phyloP scores from a whole-genome alignment of 2,329 filamentous ascomycete genomes.

The Zasmidium citrigriseum region DNA sequence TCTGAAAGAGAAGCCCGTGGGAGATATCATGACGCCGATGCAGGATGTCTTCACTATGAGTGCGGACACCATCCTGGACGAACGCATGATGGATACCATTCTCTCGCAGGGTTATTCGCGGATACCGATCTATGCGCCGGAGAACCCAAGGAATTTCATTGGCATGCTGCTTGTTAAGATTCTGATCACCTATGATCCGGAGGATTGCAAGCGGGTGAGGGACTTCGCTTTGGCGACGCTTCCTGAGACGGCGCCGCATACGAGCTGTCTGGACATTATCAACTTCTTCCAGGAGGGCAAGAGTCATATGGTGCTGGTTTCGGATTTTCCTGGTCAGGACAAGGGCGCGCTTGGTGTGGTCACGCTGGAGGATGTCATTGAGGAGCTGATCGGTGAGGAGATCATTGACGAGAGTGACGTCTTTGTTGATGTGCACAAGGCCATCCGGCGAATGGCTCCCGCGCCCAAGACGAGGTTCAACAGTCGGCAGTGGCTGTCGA shows the following conservation, averaged over 20 bases:
- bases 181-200: slow-evolving; percentile 96
- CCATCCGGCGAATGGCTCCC: slow-evolving; percentile 83
- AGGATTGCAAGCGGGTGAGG: slow-evolving; percentile 81
- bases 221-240: slow-evolving; percentile 93
- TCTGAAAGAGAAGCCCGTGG: slow-evolving; percentile 92
- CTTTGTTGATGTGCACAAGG: slow-evolving; percentile 97
- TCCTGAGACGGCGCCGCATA: slow-evolving; percentile 91
- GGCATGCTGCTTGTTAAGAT: slow-evolving; percentile 99
- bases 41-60: slow-evolving; percentile 95
- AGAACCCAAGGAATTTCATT: slow-evolving; percentile 83
- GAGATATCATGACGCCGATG: slow-evolving; percentile 98
- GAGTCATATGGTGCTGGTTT: slow-evolving; percentile 97
- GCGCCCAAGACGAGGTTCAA: slow-evolving; percentile 67
- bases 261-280: slow-evolving; percentile 95
- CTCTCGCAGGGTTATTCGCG: slow-evolving; percentile 91
- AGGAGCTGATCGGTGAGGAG: slow-evolving; percentile 98
- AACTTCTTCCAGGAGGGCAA: slow-evolving; percentile 99
- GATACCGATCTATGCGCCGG: slow-evolving; percentile 88
- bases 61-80: slow-evolving; percentile 90
- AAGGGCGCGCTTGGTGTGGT: slow-evolving; percentile 90
- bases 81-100: slow-evolving; percentile 91
- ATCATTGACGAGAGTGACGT: slow-evolving; percentile 99
- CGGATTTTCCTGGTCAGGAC: slow-evolving; percentile 85
- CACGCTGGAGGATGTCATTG: slow-evolving; percentile 95
- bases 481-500: slow-evolving; percentile 18